Evolutionary conservation across 768 basidiomycete genomes (phyloP).

Genomic region (Multifurca ochricompacta): DNA sequence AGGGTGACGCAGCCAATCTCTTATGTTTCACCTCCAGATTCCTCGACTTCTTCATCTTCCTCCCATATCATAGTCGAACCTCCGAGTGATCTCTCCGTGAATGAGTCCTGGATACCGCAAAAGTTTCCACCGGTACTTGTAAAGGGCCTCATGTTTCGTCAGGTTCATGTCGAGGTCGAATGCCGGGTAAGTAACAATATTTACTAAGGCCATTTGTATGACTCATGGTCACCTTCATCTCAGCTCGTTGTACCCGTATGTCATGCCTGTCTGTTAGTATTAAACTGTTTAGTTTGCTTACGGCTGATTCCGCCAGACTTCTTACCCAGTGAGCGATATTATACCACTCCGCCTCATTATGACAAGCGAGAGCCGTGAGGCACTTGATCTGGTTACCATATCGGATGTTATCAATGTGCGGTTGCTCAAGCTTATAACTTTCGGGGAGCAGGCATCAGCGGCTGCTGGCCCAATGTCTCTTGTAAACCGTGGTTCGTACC

Average conservation of each 20-base stretch:
- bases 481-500: neutral
- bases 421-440: conserved; percentile 9
- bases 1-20: neutral
- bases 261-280: neutral
- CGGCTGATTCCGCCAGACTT: neutral
- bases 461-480: neutral
- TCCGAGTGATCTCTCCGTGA: neutral
- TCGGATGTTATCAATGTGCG: conserved; percentile 10
- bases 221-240: neutral
- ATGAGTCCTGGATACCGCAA: conserved; percentile 2
- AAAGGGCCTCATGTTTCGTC: conserved; percentile 2
- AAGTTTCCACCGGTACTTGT: neutral
- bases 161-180: conserved; percentile 6
- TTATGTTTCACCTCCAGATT: neutral
- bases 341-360: conserved; percentile 12
- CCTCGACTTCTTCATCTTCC: neutral
- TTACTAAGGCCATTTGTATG: neutral
- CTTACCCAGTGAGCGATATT: neutral
- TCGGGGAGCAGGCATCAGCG: conserved; percentile 9
- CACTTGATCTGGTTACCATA: conserved; percentile 5
- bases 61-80: neutral
- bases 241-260: conserved; percentile 10
- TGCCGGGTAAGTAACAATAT: conserved; percentile 6
- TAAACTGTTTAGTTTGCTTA: neutral
- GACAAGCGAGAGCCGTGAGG: neutral